These are phyloP conservation scores for Nidularia sp. DNA, from an alignment of 768 basidiomycete species.

Conservation along the genomic window DNA sequence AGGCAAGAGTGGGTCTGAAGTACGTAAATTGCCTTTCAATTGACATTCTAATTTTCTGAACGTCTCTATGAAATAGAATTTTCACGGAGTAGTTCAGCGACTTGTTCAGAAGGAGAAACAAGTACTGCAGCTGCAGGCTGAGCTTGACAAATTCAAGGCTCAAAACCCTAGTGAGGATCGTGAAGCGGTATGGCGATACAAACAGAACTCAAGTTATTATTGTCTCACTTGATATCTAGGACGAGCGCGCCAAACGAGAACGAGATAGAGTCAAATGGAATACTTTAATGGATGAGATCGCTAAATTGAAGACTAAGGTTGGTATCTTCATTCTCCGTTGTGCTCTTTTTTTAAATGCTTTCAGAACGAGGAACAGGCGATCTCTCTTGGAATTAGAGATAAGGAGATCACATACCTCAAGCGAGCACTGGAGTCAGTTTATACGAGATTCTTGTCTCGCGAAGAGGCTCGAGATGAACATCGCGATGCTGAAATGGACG, in stretches of 20 bases:
- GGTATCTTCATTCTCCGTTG: conserved; percentile 5
- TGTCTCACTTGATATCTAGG: conserved; percentile 30
- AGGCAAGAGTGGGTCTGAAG: conserved; percentile 57
- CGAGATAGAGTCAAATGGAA: conserved; percentile 74
- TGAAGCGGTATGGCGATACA: conserved; percentile 50
- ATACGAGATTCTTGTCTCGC: conserved; percentile 66
- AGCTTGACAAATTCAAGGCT: conserved; percentile 60
- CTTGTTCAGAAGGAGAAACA: conserved; percentile 85
- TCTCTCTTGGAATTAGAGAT: conserved; percentile 44
- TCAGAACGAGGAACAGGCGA: conserved; percentile 56
- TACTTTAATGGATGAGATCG: conserved; percentile 68
- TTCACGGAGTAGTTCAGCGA: conserved; percentile 74
- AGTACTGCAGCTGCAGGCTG: conserved; percentile 66
- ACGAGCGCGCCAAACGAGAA: conserved; percentile 71
- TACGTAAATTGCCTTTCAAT: conserved; percentile 15
- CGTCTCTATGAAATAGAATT: conserved; percentile 33
- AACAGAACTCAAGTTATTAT: not conserved
- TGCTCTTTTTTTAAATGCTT: not conserved
- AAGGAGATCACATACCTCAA: conserved; percentile 78
- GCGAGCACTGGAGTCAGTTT: conserved; percentile 84
- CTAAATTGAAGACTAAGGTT: conserved; percentile 67
- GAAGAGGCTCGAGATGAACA: conserved; percentile 46
- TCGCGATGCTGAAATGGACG: conserved; percentile 52
- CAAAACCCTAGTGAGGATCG: conserved; percentile 53
- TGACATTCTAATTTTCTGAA: conserved; percentile 2